These are phyloP conservation scores for Gynostemma pentaphyllum DNA, from an alignment of 306 rosid genomes.

Conservation along the genomic window DNA sequence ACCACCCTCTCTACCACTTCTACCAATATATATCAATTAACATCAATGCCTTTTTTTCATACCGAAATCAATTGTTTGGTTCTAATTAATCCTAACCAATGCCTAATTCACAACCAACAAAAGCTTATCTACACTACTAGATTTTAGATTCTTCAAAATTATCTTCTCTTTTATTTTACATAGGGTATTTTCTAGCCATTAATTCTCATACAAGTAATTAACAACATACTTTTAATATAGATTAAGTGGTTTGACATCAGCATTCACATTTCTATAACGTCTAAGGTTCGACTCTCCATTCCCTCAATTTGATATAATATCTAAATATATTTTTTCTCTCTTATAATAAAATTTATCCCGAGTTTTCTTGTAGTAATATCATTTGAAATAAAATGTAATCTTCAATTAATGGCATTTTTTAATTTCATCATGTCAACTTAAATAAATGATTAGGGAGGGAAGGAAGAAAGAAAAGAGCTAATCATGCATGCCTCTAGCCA, in stretches of 20 bases:
- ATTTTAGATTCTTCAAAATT: neutral
- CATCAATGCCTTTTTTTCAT: too few species aligned
- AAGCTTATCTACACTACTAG: neutral
- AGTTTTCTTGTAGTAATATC: too few species aligned
- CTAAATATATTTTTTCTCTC: too few species aligned
- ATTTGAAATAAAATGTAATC: too few species aligned
- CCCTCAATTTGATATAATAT: too few species aligned
- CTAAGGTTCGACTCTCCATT: too few species aligned
- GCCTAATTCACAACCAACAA: slow-evolving; percentile 7
- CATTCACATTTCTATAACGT: too few species aligned
- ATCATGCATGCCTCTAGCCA: neutral
- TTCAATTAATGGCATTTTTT: slow-evolving; percentile 1
- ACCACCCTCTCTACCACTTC: slow-evolving; percentile 1
- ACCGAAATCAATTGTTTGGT: neutral
- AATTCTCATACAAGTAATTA: too few species aligned
- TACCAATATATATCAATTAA: neutral
- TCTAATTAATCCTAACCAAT: neutral
- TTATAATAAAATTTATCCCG: too few species aligned
- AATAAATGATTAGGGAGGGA: neutral
- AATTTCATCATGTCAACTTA: neutral
- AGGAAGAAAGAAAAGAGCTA: neutral
- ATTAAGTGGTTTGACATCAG: too few species aligned
- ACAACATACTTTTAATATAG: too few species aligned
- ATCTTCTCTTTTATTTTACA: neutral
- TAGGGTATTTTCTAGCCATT: too few species aligned